A percentile compares a stretch with the other conserved stretches of the same genome.
Evolutionary conservation across 441 rosid genomes (phyloP).

Genomic region (Pelargonium australe): DNA sequence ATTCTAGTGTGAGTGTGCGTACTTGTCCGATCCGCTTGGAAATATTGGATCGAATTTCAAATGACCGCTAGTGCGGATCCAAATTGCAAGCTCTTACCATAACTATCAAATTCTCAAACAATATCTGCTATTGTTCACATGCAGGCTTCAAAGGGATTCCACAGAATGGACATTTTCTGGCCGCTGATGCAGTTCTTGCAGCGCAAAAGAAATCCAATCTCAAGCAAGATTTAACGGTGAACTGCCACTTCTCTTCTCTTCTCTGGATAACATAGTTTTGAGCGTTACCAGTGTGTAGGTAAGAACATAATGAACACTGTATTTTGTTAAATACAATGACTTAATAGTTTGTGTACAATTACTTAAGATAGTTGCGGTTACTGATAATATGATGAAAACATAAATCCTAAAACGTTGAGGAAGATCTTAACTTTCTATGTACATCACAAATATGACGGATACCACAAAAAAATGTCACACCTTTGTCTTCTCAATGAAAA

Average conservation of each 20-base stretch:
- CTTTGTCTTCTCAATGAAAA: not conserved
- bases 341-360: not conserved
- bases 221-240: slow-evolving; percentile 21
- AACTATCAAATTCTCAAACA: too few species aligned
- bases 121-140: not conserved
- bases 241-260: too few species aligned
- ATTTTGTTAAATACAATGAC: not conserved
- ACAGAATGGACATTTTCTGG: slow-evolving; percentile 65
- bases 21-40: too few species aligned
- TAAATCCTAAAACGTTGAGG: too few species aligned
- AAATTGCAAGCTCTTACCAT: too few species aligned
- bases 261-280: too few species aligned
- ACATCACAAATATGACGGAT: not conserved
- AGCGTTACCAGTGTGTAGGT: too few species aligned
- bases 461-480: not conserved
- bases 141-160: slow-evolving; percentile 55
- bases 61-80: too few species aligned
- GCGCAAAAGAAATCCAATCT: slow-evolving; percentile 27
- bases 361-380: not conserved
- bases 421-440: not conserved
- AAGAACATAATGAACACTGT: not conserved
- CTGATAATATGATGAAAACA: not conserved
- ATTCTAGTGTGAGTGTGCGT: too few species aligned
- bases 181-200: slow-evolving; percentile 62
- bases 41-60: too few species aligned